Evolutionary conservation across 1,139 yeast genomes (phyloP), one percentile per base, ranked within the genome.

Genomic region (Hemisphaericaspora xylanilytica): DNA sequence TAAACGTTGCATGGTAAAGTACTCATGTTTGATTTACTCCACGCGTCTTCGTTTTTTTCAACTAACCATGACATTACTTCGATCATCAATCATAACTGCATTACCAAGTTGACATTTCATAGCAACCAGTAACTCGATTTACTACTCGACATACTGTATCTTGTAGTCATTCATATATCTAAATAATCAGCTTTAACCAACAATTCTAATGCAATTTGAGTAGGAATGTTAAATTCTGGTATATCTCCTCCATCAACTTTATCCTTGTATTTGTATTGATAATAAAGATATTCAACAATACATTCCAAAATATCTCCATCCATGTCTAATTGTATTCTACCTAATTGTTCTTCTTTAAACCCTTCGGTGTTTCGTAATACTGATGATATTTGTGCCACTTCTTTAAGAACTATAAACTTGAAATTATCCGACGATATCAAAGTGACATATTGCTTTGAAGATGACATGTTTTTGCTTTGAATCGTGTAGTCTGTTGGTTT

Each of bases 111-210:
- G n/a, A n/a, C n/a, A n/a, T n/a, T n/a, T n/a, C n/a, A n/a, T n/a
- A n/a, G n/a, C n/a, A n/a, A n/a, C n/a, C n/a, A n/a, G n/a, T n/a
- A n/a, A n/a, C n/a, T n/a, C n/a, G n/a, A n/a, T n/a, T n/a, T n/a
- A n/a, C n/a, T n/a, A n/a, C n/a, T n/a, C n/a, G n/a, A n/a, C n/a
- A n/a, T n/a, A n/a, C n/a, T n/a, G n/a, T n/a, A n/a, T n/a, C n/a
- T n/a, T n/a, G n/a, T n/a, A n/a, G n/a, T n/a, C n/a, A n/a, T n/a
- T 33, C 35, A 70, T 38, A 81, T 80, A 55, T 87, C 92, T 51
- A 89, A 67, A 56, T 79, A 89, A 57, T 90, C 97, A 0, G 97
- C 96, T 25, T 95, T 95, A 28, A 92, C 94, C 35, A 92, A 65
- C 49, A 92, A 66, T 55, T 92, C 97, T 48, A 92, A 68, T 0